Base-by-base conservation (phyloP, 116 monocot genomes). In the Cymodocea nodosa region DNA sequence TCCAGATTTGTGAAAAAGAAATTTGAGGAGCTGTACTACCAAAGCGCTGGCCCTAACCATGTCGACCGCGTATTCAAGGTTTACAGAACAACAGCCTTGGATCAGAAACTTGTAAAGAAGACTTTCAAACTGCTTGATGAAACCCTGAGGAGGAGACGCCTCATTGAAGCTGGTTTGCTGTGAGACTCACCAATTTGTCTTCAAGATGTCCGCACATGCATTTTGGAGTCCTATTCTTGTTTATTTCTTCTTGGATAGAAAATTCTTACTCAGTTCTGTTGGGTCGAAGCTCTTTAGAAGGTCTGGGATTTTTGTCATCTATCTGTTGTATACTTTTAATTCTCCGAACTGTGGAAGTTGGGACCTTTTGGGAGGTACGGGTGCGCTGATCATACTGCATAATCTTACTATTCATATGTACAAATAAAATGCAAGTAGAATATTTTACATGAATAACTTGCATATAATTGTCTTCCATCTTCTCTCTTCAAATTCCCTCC, bases 1-100 rank as follows among this genome's bases (percentile, higher is more conserved):
- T 50, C 49, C 74, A 94, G 94, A 68, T 94, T 90, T 73, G 94
- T 94, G 56, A 94, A 94, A 70, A 94, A 94, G 85, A 94, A 94
- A 70, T 94, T 94, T 53, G 94, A 94, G 71, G 94, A 94, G 68
- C 78, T 94, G 15, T 94, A 94, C 65, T 94, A 90, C 68, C 94
- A 90, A 61, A 87, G 83, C 48, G 87, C 75, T 56, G 79, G 81
- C 50, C 94, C 94, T 16, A 90, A 90, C 34, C 68, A 83, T 9
- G 90, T 87, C 9, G 94, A 94, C 56, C 80, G 87, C 4, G 79
- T 81, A 6, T 94, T 94, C 74, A 94, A 94, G 77, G 79, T 94
- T 59, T 94, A 85, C 81, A 84, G 94, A 68, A 90, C 90, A 24
- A 94, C 90, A 15, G 94, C 94, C 15, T 74, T 94, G 79, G 94